A percentile compares a stretch with the other conserved stretches of the same genome.
These are phyloP conservation scores for Phytophthora colocasiae DNA, from an alignment of 352 stramenopile species.

Conservation along the genomic window DNA sequence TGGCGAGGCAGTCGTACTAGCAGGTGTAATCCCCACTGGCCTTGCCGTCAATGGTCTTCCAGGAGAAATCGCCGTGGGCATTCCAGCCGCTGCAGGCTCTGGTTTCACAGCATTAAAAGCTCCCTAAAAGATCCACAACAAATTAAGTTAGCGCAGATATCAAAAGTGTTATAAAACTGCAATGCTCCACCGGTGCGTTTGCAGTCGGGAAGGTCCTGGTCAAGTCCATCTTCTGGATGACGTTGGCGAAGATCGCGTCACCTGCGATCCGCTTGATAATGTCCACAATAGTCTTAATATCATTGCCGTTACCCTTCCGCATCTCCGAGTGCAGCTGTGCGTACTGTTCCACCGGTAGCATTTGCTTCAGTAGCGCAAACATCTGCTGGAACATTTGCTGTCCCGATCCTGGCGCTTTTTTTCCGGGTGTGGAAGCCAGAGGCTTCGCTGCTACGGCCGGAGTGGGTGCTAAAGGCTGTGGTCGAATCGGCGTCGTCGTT, in stretches of 20 bases:
- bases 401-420: constrained; percentile 62
- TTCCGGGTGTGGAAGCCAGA: constrained; percentile 24
- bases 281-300: constrained; percentile 89
- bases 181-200: constrained; percentile 21
- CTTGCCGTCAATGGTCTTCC: constrained; percentile 40
- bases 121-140: constrained; percentile 20
- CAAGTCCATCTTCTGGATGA: constrained; percentile 88
- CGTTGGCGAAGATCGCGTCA: constrained; percentile 79
- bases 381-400: constrained; percentile 91
- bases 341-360: constrained; percentile 87
- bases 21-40: constrained; percentile 12
- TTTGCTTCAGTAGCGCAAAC: constrained; percentile 85
- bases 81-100: constrained; percentile 30
- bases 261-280: constrained; percentile 89
- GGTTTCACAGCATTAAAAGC: constrained; percentile 39
- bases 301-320: constrained; percentile 83
- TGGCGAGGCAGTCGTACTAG: constrained; percentile 11
- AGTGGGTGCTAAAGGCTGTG: constrained; percentile 18
- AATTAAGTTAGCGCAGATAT: constrained; percentile 6
- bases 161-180: neutral
- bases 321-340: constrained; percentile 83
- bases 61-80: constrained; percentile 35
- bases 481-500: constrained; percentile 25
- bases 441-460: constrained; percentile 6
- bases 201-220: constrained; percentile 62